A percentile compares a stretch with the other conserved stretches of the same genome.
Evolutionary conservation across 306 rosid species (phyloP).

Genomic region (Prunus persica): Prunus_persica_NCBIv2 NC_034014.1:30630001-30630500

Average conservation of each 20-base stretch:
- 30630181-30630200: background rate
- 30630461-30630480: too few relatives aligned
- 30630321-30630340: conserved; percentile 7
- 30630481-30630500: too few relatives aligned
- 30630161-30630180: background rate
- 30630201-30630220: background rate
- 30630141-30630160: too few relatives aligned
- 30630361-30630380: background rate
- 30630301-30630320: conserved; percentile 2
- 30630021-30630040: background rate
- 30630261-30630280: background rate
- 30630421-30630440: too few relatives aligned
- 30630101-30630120: background rate
- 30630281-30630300: background rate
- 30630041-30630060: background rate
- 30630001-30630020: too few relatives aligned
- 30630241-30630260: background rate
- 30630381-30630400: background rate
- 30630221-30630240: background rate
- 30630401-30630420: background rate
- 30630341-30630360: background rate
- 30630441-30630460: too few relatives aligned
- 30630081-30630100: background rate
- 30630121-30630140: too few relatives aligned
- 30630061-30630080: background rate